Conservation (phyloP, 83 land plant species). For the Larix sibirica region DNA sequence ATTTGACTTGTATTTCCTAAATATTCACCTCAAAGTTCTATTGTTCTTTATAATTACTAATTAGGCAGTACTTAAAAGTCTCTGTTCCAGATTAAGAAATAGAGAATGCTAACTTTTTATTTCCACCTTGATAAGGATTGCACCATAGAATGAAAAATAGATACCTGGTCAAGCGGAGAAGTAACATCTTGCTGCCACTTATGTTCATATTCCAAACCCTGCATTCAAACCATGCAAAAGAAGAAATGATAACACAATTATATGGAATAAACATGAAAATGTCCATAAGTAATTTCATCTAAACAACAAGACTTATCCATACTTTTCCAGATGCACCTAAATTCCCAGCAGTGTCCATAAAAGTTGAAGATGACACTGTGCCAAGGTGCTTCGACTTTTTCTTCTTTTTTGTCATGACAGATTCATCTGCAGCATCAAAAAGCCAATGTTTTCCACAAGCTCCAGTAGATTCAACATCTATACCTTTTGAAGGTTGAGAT, state of each 20-base stretch:
- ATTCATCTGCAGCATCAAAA: constrained; percentile 42
- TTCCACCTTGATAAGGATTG: background rate
- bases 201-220: constrained; percentile 54
- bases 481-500: constrained; percentile 37
- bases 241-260: background rate
- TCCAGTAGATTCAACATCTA: constrained; percentile 51
- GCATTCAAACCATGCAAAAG: constrained; percentile 13
- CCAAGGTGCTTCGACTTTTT: constrained; percentile 80
- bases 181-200: constrained; percentile 53
- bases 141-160: background rate
- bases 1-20: background rate
- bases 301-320: constrained; percentile 15
- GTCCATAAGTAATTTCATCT: background rate
- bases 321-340: constrained; percentile 27
- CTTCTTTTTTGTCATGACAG: constrained; percentile 67
- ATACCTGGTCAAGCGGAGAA: constrained; percentile 59
- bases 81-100: background rate
- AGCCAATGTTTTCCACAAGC: constrained; percentile 46
- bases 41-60: background rate
- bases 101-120: background rate
- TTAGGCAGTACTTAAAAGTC: too few species aligned
- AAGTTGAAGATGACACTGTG: constrained; percentile 14
- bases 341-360: constrained; percentile 21
- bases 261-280: background rate
- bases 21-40: background rate